phyloP scores from a whole-genome alignment of 2,329 filamentous ascomycete species.

The Cercospora beticola region DNA sequence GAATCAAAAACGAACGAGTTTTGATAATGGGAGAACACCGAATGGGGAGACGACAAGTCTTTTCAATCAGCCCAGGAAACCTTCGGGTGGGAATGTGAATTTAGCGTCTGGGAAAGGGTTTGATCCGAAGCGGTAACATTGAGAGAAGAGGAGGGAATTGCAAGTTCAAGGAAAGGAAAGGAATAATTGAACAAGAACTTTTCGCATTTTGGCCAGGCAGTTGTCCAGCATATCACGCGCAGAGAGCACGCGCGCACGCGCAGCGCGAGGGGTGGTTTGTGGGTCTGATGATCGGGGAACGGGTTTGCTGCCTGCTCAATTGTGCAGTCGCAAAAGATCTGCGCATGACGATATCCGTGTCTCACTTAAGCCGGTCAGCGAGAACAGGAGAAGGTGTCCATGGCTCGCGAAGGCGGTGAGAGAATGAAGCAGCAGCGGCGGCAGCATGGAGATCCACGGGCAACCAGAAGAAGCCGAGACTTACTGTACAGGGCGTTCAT shows the following conservation, averaged over 20 bases:
- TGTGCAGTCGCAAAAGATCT: not conserved
- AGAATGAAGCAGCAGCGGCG: not conserved
- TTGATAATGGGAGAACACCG: conserved; percentile 30
- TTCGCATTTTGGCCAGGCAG: not conserved
- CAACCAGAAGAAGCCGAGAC: not conserved
- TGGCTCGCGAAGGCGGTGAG: not conserved
- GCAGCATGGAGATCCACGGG: not conserved
- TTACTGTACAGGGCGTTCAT: not conserved
- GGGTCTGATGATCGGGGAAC: not conserved
- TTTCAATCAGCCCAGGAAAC: conserved; percentile 16
- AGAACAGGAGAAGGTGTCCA: not conserved
- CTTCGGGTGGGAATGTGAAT: conserved; percentile 20
- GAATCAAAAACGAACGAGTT: conserved; percentile 37
- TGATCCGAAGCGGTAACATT: conserved; percentile 22
- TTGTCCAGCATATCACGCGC: not conserved
- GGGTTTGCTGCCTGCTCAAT: not conserved
- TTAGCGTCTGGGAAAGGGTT: conserved; percentile 26
- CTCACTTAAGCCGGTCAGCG: not conserved
- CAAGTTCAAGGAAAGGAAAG: not conserved
- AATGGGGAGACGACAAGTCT: conserved; percentile 19
- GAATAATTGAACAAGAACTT: not conserved
- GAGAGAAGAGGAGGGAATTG: not conserved
- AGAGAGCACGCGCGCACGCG: not conserved
- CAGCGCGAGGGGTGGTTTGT: not conserved
- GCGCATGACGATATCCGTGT: not conserved